These are phyloP conservation scores for Pseudisothecium myosuroides DNA, from an alignment of 225 moss, liverwort and hornwort genomes.

Conservation along the genomic window DNA sequence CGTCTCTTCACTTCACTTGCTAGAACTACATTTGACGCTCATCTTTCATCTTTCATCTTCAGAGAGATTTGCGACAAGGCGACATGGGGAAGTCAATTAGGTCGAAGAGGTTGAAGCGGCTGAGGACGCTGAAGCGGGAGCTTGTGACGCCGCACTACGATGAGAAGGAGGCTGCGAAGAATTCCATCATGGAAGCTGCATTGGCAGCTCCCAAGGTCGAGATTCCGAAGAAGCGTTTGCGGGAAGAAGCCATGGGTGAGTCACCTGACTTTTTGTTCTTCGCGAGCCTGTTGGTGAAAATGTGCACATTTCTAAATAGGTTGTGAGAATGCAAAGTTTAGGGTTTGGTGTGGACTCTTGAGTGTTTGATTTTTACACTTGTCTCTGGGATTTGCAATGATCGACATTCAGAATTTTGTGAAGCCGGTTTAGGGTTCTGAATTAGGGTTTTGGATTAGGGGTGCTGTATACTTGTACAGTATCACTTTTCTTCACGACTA, in stretches of 20 bases:
- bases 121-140: slow-evolving; percentile 89
- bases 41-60: no score
- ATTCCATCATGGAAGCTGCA: slow-evolving; percentile 54
- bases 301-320: not conserved
- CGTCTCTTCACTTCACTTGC: not conserved
- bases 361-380: not conserved
- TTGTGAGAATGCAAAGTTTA: not conserved
- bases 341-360: not conserved
- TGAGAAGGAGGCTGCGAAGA: slow-evolving; percentile 48
- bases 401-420: not conserved
- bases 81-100: slow-evolving; percentile 94
- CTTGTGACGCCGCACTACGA: slow-evolving; percentile 70
- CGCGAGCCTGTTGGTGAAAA: not conserved
- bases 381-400: not conserved
- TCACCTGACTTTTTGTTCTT: not conserved
- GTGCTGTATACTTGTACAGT: not conserved
- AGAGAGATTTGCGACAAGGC: not conserved
- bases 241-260: slow-evolving; percentile 33
- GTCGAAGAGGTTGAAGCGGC: slow-evolving; percentile 81
- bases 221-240: slow-evolving; percentile 41
- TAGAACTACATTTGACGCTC: not conserved
- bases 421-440: not conserved
- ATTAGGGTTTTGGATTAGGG: not conserved
- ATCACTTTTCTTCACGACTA: not conserved
- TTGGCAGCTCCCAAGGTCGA: slow-evolving; percentile 68